Conservation (phyloP, 805 yeast genomes). For the Candida boleticola region DNA sequence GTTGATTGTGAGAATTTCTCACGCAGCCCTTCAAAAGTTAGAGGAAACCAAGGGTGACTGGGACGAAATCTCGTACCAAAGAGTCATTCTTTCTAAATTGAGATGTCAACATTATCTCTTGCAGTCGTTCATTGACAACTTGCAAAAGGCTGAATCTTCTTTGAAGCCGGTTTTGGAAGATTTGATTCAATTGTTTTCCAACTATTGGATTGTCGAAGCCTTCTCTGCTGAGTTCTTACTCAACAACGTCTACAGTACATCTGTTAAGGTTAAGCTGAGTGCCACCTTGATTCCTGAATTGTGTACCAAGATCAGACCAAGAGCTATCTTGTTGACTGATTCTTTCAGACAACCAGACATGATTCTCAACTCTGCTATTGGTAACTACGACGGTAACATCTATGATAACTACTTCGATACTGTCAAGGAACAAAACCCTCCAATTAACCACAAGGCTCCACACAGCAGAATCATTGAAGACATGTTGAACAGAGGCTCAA, state of each 20-base stretch:
- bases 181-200: slow-evolving; percentile 61
- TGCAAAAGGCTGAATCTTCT: slow-evolving; percentile 30
- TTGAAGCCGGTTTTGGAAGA: slow-evolving; percentile 50
- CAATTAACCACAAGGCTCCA: slow-evolving; percentile 57
- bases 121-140: slow-evolving; percentile 34
- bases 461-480: slow-evolving; percentile 41
- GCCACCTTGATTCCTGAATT: slow-evolving; percentile 24
- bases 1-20: slow-evolving; percentile 38
- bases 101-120: slow-evolving; percentile 51
- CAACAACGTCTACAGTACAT: slow-evolving; percentile 52
- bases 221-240: slow-evolving; percentile 73
- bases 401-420: slow-evolving; percentile 70
- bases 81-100: slow-evolving; percentile 48
- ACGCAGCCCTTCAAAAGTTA: slow-evolving; percentile 28
- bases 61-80: slow-evolving; percentile 47
- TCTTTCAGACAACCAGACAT: slow-evolving; percentile 80
- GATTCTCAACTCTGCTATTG: slow-evolving; percentile 79
- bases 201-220: slow-evolving; percentile 48
- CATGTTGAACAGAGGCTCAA: slow-evolving; percentile 33
- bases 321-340: slow-evolving; percentile 78
- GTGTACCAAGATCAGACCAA: slow-evolving; percentile 44
- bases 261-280: slow-evolving; percentile 14
- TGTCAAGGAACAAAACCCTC: slow-evolving; percentile 51
- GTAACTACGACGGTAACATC: slow-evolving; percentile 77
- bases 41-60: slow-evolving; percentile 35